Evolutionary conservation across 2,329 filamentous ascomycete genomes (phyloP).

Genomic region (Ascochyta pisi): DNA sequence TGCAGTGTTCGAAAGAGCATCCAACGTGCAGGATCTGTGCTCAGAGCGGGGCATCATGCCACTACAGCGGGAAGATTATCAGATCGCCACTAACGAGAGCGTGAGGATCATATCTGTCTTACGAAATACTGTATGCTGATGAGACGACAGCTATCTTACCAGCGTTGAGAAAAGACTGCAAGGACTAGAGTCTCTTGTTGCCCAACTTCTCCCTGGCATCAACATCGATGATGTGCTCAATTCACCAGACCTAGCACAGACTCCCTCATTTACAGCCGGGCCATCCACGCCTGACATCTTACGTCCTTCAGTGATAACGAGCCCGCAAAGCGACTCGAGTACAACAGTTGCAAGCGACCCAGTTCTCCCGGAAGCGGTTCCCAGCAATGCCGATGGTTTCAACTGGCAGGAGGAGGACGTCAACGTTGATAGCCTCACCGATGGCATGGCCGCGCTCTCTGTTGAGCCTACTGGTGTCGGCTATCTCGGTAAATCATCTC

Average conservation of each 20-base stretch:
- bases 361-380: conserved; percentile 34
- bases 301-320: conserved; percentile 15
- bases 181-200: conserved; percentile 26
- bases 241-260: conserved; percentile 21
- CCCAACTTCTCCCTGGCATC: conserved; percentile 30
- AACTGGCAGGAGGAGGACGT: conserved; percentile 34
- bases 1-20: conserved; percentile 34
- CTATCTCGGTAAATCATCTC: conserved; percentile 25
- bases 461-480: conserved; percentile 37
- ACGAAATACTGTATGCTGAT: neutral
- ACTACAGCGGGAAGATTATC: conserved; percentile 34
- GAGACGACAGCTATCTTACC: conserved; percentile 24
- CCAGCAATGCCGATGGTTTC: conserved; percentile 33
- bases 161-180: conserved; percentile 32
- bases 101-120: neutral
- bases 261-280: conserved; percentile 7
- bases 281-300: conserved; percentile 18
- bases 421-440: conserved; percentile 30
- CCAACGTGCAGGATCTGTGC: conserved; percentile 31
- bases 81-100: conserved; percentile 36
- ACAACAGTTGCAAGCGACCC: conserved; percentile 20
- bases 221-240: conserved; percentile 29
- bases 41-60: conserved; percentile 26
- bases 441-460: conserved; percentile 38
- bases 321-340: conserved; percentile 20